Evolutionary conservation across 2,329 filamentous ascomycete genomes (phyloP), one percentile per base, ranked within the genome.

Genomic region (Cladosporium colombiae): DNA sequence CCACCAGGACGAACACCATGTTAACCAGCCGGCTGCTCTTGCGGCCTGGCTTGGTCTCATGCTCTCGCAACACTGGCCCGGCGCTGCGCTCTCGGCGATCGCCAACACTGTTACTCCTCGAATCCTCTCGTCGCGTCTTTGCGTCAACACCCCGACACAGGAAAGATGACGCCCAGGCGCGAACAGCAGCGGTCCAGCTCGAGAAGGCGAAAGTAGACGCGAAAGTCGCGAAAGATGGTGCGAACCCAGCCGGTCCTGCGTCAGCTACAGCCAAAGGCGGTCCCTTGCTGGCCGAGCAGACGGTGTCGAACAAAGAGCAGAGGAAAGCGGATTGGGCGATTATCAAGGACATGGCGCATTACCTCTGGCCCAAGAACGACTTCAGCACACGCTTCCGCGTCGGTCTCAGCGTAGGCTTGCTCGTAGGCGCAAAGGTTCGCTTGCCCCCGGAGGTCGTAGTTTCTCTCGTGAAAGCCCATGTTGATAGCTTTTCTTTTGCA

Each of bases 251-350:
- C 18, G 74, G 75, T 64, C 68, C 76, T 10, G 69, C 70, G n/a
- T 72, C 72, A 46, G 72, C 74, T n/a, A 68, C 70, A 14, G 72
- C 72, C 25, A 79, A 79, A 70, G 72, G 74, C 66, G 88, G 89
- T 71, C 83, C 86, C 33, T 78, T 93, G 52, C 85, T 91, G 23
- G 80, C 84, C 14, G 83, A 90, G 74, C 85, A 90, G 68, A 89
- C 87, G 1, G 76, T 86, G 74, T 88, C 87, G 60, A 89, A 88
- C 23, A 88, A 93, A 73, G 92, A 97, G 80, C 96, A 99, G 84
- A 88, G 95, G 72, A 96, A 93, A 80, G 94, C 93, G 10, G 95
- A 99, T 76, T 97, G 94, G 94, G 93, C 93, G 57, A 99, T 99
- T 71, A 95, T 99, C 84, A 96, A 91, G 80, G 94, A 99, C 78